Evolutionary conservation across 2,329 filamentous ascomycete genomes (phyloP).

Genomic region (Cladophialophora immunda): DNA sequence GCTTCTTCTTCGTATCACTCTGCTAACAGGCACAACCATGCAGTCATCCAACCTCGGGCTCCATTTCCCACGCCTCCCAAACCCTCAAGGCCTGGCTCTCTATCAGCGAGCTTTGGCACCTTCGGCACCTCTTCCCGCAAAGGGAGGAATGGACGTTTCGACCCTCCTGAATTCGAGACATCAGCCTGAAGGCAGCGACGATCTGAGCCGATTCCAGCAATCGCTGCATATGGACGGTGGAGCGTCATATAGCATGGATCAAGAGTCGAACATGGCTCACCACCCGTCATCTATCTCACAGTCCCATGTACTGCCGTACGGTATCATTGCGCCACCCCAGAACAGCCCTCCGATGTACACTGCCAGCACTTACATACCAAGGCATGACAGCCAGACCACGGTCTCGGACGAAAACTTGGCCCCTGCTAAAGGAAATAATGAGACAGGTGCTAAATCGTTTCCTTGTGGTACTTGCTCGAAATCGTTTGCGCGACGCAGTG

Average conservation of each 20-base stretch:
- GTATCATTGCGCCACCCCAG: conserved; percentile 63
- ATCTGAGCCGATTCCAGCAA: conserved; percentile 56
- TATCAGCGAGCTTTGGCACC: conserved; percentile 32
- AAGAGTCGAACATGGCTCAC: conserved; percentile 55
- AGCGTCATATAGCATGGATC: conserved; percentile 63
- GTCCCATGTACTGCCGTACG: conserved; percentile 56
- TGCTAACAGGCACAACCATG: conserved; percentile 35
- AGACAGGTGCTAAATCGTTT: conserved; percentile 74
- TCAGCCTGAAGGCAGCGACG: conserved; percentile 52
- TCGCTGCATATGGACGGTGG: conserved; percentile 49
- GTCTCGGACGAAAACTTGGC: conserved; percentile 54
- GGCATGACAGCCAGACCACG: conserved; percentile 33
- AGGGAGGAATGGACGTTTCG: conserved; percentile 59
- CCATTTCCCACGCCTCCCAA: conserved; percentile 26
- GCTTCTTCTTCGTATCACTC: conserved; percentile 27
- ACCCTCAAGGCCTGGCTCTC: conserved; percentile 29
- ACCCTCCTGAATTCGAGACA: conserved; percentile 62
- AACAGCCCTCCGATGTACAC: conserved; percentile 61
- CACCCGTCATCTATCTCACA: conserved; percentile 63
- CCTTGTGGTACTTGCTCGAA: conserved; percentile 90
- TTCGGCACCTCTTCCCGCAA: conserved; percentile 29
- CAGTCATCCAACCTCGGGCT: conserved; percentile 37
- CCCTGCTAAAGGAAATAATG: conserved; percentile 53
- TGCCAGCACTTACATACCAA: conserved; percentile 48
- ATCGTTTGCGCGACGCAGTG: conserved; percentile 90